These are phyloP conservation scores for Neurospora sp. DNA, from an alignment of 495 filamentous ascomycete genomes.

Conservation along the genomic window DNA sequence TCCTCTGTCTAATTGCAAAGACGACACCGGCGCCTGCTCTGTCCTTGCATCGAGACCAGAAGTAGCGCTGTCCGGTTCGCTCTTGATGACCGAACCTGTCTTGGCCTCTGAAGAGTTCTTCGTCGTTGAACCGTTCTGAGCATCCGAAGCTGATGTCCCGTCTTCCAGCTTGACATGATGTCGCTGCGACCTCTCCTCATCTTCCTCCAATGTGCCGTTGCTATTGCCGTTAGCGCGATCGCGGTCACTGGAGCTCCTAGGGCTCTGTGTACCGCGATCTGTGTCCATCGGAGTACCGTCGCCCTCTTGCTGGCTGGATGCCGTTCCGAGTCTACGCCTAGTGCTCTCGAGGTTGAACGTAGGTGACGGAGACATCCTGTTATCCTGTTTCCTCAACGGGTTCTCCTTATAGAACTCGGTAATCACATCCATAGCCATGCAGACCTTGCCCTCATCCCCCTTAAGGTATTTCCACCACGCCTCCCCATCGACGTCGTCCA, in stretches of 20 bases:
- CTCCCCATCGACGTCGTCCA: constrained; percentile 66
- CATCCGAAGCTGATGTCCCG: background rate
- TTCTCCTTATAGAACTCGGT: constrained; percentile 65
- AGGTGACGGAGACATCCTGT: constrained; percentile 31
- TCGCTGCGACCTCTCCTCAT: background rate
- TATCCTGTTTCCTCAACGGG: constrained; percentile 39
- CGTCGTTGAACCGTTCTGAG: background rate
- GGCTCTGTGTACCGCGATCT: constrained; percentile 23
- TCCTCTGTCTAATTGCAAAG: constrained; percentile 22
- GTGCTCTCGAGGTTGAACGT: constrained; percentile 37
- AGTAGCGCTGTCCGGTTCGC: background rate
- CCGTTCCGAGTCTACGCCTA: constrained; percentile 24
- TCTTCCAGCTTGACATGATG: background rate
- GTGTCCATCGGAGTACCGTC: constrained; percentile 9
- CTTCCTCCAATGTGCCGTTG: background rate
- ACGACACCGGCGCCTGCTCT: background rate
- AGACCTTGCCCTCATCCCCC: constrained; percentile 52
- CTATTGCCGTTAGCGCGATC: background rate
- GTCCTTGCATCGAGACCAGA: background rate
- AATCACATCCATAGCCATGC: constrained; percentile 57
- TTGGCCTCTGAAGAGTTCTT: background rate
- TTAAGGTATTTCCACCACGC: constrained; percentile 76
- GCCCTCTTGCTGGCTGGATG: constrained; percentile 8
- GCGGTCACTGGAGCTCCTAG: background rate
- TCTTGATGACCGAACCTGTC: constrained; percentile 5